Evolutionary conservation across 495 filamentous ascomycete genomes (phyloP).

Genomic region (Penicillium daleae): DNA sequence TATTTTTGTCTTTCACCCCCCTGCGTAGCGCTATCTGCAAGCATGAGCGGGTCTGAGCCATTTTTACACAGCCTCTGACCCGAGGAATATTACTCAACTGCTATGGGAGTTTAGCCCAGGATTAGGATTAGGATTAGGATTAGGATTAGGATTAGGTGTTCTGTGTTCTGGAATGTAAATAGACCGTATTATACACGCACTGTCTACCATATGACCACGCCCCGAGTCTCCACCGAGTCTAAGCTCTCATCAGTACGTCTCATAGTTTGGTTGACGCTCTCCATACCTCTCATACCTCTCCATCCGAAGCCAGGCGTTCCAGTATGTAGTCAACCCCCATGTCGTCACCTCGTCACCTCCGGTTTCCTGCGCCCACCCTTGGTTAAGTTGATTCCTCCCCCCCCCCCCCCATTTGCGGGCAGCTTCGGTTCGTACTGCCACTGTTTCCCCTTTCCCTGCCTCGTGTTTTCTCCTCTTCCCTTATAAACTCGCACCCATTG

Average conservation of each 20-base stretch:
- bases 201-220: conserved; percentile 22
- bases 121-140: not conserved
- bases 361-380: too few relatives aligned
- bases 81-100: not conserved
- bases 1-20: not conserved
- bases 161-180: conserved; percentile 21
- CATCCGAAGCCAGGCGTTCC: too few relatives aligned
- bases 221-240: conserved; percentile 23
- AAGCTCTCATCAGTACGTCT: conserved; percentile 21
- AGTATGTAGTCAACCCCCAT: conserved; percentile 12
- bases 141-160: not conserved
- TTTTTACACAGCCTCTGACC: not conserved
- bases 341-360: conserved; percentile 14
- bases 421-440: conserved; percentile 13
- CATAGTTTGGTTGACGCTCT: too few relatives aligned
- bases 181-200: conserved; percentile 13
- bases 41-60: conserved; percentile 2
- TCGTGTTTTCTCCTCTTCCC: not conserved
- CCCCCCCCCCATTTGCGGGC: conserved; percentile 10
- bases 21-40: conserved; percentile 4
- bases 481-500: conserved; percentile 6
- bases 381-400: conserved; percentile 28
- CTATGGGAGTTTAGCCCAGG: not conserved
- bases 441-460: conserved; percentile 13
- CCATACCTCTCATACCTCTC: too few relatives aligned